Evolutionary conservation across 257 asterid genomes (phyloP).

Genomic region (Solanum virginianum): DNA sequence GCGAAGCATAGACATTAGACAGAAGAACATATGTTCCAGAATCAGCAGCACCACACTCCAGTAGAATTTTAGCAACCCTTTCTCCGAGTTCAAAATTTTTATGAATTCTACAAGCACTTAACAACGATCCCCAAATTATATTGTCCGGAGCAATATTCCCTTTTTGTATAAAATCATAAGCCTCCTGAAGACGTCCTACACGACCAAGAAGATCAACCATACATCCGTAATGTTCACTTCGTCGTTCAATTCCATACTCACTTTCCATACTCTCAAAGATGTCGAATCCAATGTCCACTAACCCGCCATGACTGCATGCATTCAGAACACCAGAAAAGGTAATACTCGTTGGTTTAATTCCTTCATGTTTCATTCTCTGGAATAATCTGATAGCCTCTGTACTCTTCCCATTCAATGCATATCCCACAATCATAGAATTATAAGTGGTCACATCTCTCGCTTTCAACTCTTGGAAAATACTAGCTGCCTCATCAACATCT

Average conservation of each 20-base stretch:
- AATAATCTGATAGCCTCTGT: conserved; percentile 25
- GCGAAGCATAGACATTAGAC: conserved; percentile 31
- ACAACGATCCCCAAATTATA: conserved; percentile 39
- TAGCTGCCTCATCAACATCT: conserved; percentile 31
- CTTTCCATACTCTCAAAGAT: conserved; percentile 24
- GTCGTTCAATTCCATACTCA: conserved; percentile 19
- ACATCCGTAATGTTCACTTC: conserved; percentile 47
- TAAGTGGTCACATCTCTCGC: conserved; percentile 32
- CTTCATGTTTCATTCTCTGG: conserved; percentile 20
- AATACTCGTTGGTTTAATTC: conserved; percentile 26
- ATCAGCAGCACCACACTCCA: conserved; percentile 14
- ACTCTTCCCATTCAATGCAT: conserved; percentile 40
- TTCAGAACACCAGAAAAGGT: conserved; percentile 35
- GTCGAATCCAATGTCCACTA: conserved; percentile 26
- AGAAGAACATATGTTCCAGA: conserved; percentile 20
- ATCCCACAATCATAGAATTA: conserved; percentile 39
- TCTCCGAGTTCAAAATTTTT: conserved; percentile 28
- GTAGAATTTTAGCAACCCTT: conserved; percentile 13
- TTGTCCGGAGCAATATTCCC: conserved; percentile 24
- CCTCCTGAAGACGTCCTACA: conserved; percentile 39
- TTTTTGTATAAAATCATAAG: conserved; percentile 19
- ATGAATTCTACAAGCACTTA: conserved; percentile 41
- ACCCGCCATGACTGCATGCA: conserved; percentile 49
- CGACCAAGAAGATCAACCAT: conserved; percentile 54
- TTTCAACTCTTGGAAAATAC: conserved; percentile 15